Evolutionary conservation across 768 basidiomycete genomes (phyloP).

Genomic region (Auricularia heimuer): DNA sequence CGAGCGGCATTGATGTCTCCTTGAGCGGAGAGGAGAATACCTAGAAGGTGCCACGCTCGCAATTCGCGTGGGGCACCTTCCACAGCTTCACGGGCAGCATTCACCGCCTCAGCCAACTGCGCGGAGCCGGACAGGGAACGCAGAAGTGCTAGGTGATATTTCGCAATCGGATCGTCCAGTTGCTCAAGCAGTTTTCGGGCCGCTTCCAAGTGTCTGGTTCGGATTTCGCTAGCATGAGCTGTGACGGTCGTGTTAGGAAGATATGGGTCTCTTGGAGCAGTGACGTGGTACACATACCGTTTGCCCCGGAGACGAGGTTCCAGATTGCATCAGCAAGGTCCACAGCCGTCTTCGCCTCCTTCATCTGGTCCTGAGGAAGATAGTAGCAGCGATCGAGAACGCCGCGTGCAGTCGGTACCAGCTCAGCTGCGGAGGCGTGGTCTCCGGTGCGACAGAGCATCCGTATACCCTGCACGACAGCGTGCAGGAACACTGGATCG

Average conservation of each 20-base stretch:
- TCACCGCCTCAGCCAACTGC: constrained; percentile 57
- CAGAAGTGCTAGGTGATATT: constrained; percentile 77
- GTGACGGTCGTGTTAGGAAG: not conserved
- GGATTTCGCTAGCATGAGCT: constrained; percentile 60
- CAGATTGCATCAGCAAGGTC: constrained; percentile 66
- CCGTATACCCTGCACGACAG: constrained; percentile 64
- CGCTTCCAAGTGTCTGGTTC: constrained; percentile 47
- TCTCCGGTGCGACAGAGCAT: constrained; percentile 65
- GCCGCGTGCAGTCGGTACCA: constrained; percentile 48
- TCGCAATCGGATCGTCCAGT: constrained; percentile 44
- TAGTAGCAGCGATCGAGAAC: not conserved
- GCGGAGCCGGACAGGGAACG: constrained; percentile 52
- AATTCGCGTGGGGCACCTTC: constrained; percentile 53
- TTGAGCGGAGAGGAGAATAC: constrained; percentile 63
- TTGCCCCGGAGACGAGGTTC: constrained; percentile 54
- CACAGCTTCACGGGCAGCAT: constrained; percentile 59
- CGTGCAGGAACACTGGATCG: constrained; percentile 65
- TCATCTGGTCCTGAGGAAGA: constrained; percentile 30
- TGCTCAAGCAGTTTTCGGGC: constrained; percentile 41
- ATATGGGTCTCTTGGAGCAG: not conserved
- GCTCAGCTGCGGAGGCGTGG: constrained; percentile 47
- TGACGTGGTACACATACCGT: constrained; percentile 36
- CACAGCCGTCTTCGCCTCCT: constrained; percentile 40
- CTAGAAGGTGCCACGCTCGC: constrained; percentile 87
- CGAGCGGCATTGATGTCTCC: constrained; percentile 74